Evolutionary conservation across 345 rosid genomes (phyloP).

Genomic region (Trapa incisa): DNA sequence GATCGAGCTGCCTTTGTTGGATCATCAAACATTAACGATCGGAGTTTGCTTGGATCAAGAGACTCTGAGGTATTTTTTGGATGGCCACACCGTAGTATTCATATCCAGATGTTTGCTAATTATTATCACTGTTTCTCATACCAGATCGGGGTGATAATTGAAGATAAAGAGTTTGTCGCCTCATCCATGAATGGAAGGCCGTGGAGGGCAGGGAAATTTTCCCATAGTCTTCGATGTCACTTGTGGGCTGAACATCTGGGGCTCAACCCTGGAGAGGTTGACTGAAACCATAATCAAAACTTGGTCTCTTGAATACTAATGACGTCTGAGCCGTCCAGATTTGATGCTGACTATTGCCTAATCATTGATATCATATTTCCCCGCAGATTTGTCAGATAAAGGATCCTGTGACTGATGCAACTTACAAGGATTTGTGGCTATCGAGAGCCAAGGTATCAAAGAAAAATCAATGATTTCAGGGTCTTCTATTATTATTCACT

Average conservation of each 20-base stretch:
- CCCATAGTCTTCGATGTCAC: constrained; percentile 59
- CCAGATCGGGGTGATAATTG: constrained; percentile 75
- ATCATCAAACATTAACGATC: constrained; percentile 79
- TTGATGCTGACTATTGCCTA: neutral
- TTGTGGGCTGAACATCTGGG: constrained; percentile 91
- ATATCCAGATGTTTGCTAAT: neutral
- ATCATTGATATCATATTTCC: neutral
- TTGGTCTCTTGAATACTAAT: neutral
- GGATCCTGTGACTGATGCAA: constrained; percentile 58
- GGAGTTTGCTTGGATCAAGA: constrained; percentile 90
- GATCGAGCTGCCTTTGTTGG: constrained; percentile 59
- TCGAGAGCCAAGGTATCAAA: constrained; percentile 50
- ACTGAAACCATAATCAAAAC: neutral
- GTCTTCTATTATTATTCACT: neutral
- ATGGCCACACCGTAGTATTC: neutral
- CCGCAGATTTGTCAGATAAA: constrained; percentile 39
- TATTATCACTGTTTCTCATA: constrained; percentile 7
- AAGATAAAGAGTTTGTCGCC: constrained; percentile 70
- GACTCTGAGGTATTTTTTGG: constrained; percentile 67
- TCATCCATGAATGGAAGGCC: constrained; percentile 64
- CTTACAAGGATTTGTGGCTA: constrained; percentile 60
- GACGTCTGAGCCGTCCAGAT: neutral
- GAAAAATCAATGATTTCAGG: neutral
- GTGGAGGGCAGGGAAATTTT: constrained; percentile 80
- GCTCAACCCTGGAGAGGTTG: constrained; percentile 54